Evolutionary conservation across 768 basidiomycete species (phyloP).

Genomic region (Gymnopilus junonius): DNA sequence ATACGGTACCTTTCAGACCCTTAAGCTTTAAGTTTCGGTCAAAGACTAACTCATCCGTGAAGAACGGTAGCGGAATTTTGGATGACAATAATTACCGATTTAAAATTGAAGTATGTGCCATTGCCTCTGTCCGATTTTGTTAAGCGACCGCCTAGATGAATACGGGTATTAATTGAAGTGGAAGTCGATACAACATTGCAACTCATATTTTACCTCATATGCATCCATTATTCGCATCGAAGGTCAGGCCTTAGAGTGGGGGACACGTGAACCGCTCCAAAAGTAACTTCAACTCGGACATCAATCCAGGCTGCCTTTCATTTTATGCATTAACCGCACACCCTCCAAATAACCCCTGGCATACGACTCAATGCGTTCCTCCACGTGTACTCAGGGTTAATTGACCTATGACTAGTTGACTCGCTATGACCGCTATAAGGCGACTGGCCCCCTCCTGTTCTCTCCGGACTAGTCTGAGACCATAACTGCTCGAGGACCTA

Average conservation of each 20-base stretch:
- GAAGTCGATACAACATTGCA: not conserved
- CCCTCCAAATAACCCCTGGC: not conserved
- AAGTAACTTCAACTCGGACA: not conserved
- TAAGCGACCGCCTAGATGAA: too few relatives aligned
- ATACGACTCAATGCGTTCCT: not conserved
- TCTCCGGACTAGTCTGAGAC: not conserved
- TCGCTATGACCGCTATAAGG: not conserved
- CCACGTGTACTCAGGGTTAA: not conserved
- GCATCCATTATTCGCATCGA: not conserved
- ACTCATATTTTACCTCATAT: not conserved
- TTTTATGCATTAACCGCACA: not conserved
- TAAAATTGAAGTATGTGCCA: too few relatives aligned
- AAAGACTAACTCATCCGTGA: not conserved
- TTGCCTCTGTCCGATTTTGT: too few relatives aligned
- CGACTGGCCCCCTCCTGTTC: not conserved
- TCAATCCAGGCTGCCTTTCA: not conserved
- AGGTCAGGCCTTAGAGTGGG: not conserved
- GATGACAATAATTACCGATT: not conserved
- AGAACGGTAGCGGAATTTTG: not conserved
- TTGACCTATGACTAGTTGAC: not conserved
- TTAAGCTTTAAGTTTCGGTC: too few relatives aligned
- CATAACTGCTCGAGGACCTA: not conserved
- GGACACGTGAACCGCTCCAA: not conserved
- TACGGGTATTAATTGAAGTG: too few relatives aligned
- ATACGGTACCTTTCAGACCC: not conserved